Conservation (phyloP, 108 stramenopile genomes). For the Nitzschia sp. region DNA sequence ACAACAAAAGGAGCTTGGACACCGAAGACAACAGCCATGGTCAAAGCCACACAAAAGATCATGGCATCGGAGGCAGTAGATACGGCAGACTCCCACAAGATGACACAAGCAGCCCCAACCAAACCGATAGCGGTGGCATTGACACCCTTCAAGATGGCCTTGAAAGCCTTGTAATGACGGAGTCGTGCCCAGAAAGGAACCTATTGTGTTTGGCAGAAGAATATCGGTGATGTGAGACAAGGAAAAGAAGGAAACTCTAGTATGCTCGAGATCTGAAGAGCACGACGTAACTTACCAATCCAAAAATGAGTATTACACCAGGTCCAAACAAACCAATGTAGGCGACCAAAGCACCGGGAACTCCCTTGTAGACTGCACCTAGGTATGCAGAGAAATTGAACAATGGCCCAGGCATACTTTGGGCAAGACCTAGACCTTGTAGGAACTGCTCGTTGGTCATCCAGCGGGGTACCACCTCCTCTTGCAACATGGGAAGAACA, state of each 20-base stretch:
- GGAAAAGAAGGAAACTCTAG: neutral
- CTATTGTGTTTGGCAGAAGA: neutral
- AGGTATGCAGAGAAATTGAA: constrained; percentile 94
- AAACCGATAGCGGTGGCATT: constrained; percentile 87
- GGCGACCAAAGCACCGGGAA: constrained; percentile 84
- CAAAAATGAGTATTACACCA: constrained; percentile 90
- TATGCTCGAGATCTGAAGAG: no score
- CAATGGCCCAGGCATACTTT: constrained; percentile 73
- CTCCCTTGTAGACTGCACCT: constrained; percentile 81
- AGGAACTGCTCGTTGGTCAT: constrained; percentile 74
- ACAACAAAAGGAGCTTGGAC: constrained; percentile 71
- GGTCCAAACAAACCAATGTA: constrained; percentile 87
- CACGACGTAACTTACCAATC: constrained; percentile 57
- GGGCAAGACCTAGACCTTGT: constrained; percentile 74
- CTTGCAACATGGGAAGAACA: constrained; percentile 90
- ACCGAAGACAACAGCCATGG: constrained; percentile 60
- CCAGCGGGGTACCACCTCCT: constrained; percentile 88
- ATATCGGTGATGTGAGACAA: neutral
- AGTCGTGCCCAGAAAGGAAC: constrained; percentile 88
- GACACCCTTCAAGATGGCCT: constrained; percentile 75
- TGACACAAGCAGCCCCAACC: constrained; percentile 83
- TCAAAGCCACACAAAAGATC: constrained; percentile 67
- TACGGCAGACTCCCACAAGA: constrained; percentile 74
- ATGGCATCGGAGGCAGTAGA: constrained; percentile 71
- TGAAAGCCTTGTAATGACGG: constrained; percentile 78